phyloP scores from a whole-genome alignment of 2,329 filamentous ascomycete genomes.

The Colletotrichum scovillei region DNA sequence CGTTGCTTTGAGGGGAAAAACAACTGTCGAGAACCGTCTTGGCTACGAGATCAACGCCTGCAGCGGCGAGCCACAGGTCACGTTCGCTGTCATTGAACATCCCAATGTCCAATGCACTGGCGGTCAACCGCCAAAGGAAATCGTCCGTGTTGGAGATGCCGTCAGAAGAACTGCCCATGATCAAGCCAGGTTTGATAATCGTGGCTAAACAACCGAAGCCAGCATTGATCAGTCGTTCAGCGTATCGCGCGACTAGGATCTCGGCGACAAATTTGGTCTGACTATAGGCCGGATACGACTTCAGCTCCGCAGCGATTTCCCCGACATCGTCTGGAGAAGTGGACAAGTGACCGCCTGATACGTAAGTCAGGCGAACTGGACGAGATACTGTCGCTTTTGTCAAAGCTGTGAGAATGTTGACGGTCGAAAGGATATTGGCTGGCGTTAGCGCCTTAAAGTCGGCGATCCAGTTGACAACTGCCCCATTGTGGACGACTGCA shows the following conservation, averaged over 20 bases:
- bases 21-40: conserved; percentile 20
- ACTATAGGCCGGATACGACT: conserved; percentile 31
- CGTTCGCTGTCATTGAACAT: conserved; percentile 26
- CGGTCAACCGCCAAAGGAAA: conserved; percentile 38
- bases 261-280: conserved; percentile 42
- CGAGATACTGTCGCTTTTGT: background rate
- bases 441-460: conserved; percentile 16
- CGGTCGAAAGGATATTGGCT: conserved; percentile 20
- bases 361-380: conserved; percentile 11
- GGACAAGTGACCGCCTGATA: conserved; percentile 28
- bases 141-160: conserved; percentile 41
- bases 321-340: conserved; percentile 7
- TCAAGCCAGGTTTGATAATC: conserved; percentile 39
- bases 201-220: conserved; percentile 12
- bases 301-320: conserved; percentile 8
- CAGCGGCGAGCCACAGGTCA: conserved; percentile 36
- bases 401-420: conserved; percentile 13
- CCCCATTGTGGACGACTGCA: conserved; percentile 27
- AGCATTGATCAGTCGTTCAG: background rate
- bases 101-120: conserved; percentile 29
- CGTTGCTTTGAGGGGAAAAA: background rate
- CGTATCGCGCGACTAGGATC: conserved; percentile 27
- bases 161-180: conserved; percentile 36
- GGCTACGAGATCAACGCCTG: conserved; percentile 36
- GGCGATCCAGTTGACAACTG: conserved; percentile 32